These are phyloP conservation scores for Craterostigma plantagineum DNA, from an alignment of 257 asterid species.

Conservation along the genomic window DNA sequence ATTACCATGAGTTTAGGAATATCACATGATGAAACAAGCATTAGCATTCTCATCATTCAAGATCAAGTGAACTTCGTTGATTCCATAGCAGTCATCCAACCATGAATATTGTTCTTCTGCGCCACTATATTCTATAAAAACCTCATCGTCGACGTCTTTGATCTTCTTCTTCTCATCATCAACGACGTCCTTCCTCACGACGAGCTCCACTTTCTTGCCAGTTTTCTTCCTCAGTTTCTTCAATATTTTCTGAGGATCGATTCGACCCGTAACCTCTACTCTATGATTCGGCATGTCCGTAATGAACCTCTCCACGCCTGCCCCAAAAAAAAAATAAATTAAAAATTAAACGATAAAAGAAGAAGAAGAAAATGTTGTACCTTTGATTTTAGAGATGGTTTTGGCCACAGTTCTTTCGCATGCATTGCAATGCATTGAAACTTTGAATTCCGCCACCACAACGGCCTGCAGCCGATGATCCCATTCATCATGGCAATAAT, in stretches of 20 bases:
- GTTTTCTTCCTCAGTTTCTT: constrained; percentile 56
- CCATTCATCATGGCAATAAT: too few species aligned
- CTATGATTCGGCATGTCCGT: constrained; percentile 49
- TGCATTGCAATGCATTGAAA: constrained; percentile 78
- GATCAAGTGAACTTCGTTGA: constrained; percentile 22
- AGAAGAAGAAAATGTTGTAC: constrained; percentile 23
- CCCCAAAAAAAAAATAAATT: too few species aligned
- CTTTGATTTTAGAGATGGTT: constrained; percentile 53
- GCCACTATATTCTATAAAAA: constrained; percentile 1
- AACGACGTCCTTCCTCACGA: constrained; percentile 17
- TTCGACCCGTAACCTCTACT: constrained; percentile 34
- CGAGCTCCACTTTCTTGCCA: constrained; percentile 42
- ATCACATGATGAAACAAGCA: constrained; percentile 59
- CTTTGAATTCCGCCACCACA: constrained; percentile 38
- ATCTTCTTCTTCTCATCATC: constrained; percentile 9
- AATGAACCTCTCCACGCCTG: constrained; percentile 51
- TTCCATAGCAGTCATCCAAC: constrained; percentile 21
- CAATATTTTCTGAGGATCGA: constrained; percentile 35
- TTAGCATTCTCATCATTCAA: constrained; percentile 73
- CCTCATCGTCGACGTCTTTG: too few species aligned
- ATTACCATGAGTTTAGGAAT: too few species aligned
- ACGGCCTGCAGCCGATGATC: constrained; percentile 2
- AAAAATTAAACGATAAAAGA: not conserved
- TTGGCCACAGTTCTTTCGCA: constrained; percentile 67
- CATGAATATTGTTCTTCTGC: constrained; percentile 11